Percentiles rank a stretch among this genome's conserved stretches.
phyloP scores from a whole-genome alignment of 352 stramenopile species.

The Phytophthora uliginosa region DNA sequence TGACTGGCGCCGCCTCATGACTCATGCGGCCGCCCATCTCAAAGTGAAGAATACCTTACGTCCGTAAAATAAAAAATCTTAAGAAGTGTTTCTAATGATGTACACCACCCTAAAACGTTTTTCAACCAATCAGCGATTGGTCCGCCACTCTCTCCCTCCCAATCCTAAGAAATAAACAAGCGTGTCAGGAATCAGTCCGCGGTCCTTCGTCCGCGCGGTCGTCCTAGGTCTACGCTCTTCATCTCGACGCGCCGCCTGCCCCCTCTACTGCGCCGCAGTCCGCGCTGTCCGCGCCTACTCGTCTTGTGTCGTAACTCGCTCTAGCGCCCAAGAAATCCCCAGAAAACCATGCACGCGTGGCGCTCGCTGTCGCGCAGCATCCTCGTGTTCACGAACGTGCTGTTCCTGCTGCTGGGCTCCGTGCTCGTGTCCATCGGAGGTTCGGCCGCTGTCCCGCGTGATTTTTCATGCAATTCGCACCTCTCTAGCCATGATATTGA shows the following conservation, averaged over 20 bases:
- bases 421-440: slow-evolving; percentile 85
- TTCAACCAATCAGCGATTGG: slow-evolving; percentile 9
- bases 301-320: slow-evolving; percentile 29
- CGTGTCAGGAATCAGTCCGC: slow-evolving; percentile 20
- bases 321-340: slow-evolving; percentile 18
- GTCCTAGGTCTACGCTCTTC: slow-evolving; percentile 14
- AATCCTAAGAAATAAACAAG: slow-evolving; percentile 3
- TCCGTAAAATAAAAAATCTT: neutral
- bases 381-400: slow-evolving; percentile 91
- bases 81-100: neutral
- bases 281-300: slow-evolving; percentile 5
- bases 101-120: neutral
- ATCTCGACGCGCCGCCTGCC: neutral
- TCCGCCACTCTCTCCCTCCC: slow-evolving; percentile 6
- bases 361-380: slow-evolving; percentile 81
- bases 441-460: slow-evolving; percentile 27
- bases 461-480: slow-evolving; percentile 7
- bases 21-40: slow-evolving; percentile 26
- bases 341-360: slow-evolving; percentile 60
- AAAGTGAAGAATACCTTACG: neutral
- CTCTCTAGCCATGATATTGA: slow-evolving; percentile 2
- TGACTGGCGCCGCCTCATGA: slow-evolving; percentile 21
- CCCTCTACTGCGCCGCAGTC: slow-evolving; percentile 9
- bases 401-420: slow-evolving; percentile 85
- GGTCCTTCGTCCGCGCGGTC: neutral